Evolutionary conservation across 768 basidiomycete genomes (phyloP).

Genomic region (Russula sp.): DNA sequence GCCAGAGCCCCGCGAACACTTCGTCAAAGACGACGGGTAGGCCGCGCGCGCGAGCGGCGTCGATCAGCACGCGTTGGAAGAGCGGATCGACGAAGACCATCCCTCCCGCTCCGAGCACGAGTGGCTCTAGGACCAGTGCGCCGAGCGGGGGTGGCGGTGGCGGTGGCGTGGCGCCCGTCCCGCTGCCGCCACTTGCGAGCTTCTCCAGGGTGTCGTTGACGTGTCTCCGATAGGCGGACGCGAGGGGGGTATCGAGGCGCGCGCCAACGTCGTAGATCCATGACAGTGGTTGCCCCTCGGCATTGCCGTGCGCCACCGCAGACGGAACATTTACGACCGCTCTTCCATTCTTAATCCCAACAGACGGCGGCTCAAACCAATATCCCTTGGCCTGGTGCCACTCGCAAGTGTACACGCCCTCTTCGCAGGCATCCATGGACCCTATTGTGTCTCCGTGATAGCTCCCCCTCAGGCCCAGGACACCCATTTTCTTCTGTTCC

Average conservation of each 20-base stretch:
- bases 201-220: slow-evolving; percentile 46
- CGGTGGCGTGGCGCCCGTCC: slow-evolving; percentile 27
- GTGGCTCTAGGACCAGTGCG: slow-evolving; percentile 83
- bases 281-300: slow-evolving; percentile 41
- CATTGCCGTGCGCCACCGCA: slow-evolving; percentile 29
- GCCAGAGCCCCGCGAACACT: slow-evolving; percentile 90
- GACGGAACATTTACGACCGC: slow-evolving; percentile 48
- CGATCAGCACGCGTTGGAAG: slow-evolving; percentile 84
- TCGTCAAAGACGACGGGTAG: slow-evolving; percentile 94
- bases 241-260: slow-evolving; percentile 56
- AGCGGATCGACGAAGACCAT: slow-evolving; percentile 98
- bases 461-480: slow-evolving; percentile 83
- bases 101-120: slow-evolving; percentile 91
- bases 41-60: slow-evolving; percentile 68
- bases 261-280: slow-evolving; percentile 63
- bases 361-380: slow-evolving; percentile 88
- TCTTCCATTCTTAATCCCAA: slow-evolving; percentile 58
- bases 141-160: slow-evolving; percentile 33
- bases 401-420: slow-evolving; percentile 89
- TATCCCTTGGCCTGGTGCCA: slow-evolving; percentile 91
- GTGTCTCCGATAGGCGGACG: slow-evolving; percentile 51
- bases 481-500: slow-evolving; percentile 51
- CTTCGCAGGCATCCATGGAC: slow-evolving; percentile 90
- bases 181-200: slow-evolving; percentile 29
- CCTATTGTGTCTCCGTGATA: slow-evolving; percentile 99